phyloP scores from a whole-genome alignment of 768 basidiomycete genomes.

The Boletus sp. region DNA sequence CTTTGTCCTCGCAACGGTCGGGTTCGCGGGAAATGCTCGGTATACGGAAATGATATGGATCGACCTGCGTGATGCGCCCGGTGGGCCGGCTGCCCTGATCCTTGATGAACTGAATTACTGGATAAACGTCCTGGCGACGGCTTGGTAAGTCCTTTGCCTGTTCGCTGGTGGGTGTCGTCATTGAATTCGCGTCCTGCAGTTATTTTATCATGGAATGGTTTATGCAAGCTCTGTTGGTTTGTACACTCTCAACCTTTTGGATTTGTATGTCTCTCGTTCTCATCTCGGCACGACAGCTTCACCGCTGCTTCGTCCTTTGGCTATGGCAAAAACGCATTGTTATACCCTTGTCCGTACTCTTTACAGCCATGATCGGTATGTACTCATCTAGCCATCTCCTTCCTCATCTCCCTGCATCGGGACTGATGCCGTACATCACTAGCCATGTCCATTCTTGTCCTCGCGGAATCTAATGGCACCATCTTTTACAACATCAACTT shows the following conservation, averaged over 20 bases:
- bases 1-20: too few species aligned
- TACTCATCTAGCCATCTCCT: background rate
- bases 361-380: conserved; percentile 15
- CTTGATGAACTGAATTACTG: conserved; percentile 9
- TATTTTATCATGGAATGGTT: conserved; percentile 31
- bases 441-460: conserved; percentile 20
- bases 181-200: background rate
- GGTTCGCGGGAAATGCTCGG: too few species aligned
- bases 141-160: conserved; percentile 13
- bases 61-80: conserved; percentile 22
- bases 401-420: too few species aligned
- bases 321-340: conserved; percentile 9
- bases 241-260: background rate
- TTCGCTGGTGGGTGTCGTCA: background rate
- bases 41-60: conserved; percentile 23
- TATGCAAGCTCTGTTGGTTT: conserved; percentile 25
- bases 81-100: background rate
- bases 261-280: background rate
- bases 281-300: conserved; percentile 4
- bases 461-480: conserved; percentile 6
- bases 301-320: conserved; percentile 21
- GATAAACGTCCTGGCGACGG: background rate
- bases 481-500: conserved; percentile 20
- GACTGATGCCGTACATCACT: background rate
- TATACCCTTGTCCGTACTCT: conserved; percentile 14